These are phyloP conservation scores for Paspalum vaginatum DNA, from an alignment of 176 grass and related monocot genomes.

Conservation along the genomic window DNA sequence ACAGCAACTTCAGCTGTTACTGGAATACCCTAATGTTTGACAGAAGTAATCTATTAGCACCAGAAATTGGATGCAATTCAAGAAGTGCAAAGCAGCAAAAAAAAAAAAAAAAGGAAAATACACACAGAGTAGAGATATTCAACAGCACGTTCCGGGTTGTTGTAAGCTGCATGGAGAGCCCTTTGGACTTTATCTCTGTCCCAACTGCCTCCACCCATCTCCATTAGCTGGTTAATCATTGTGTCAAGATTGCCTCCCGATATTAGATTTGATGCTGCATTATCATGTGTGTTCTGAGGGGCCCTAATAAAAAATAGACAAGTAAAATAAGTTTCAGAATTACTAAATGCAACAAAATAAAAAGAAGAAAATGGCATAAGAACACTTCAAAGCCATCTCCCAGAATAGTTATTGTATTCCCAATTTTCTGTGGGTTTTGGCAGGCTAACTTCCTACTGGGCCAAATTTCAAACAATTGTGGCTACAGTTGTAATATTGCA, in stretches of 20 bases:
- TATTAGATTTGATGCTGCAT: conserved; percentile 73
- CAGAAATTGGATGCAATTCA: conserved; percentile 11
- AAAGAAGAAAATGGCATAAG: conserved; percentile 15
- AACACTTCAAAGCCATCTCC: conserved; percentile 8
- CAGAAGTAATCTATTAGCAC: conserved; percentile 32
- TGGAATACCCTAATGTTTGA: conserved; percentile 79
- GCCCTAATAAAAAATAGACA: conserved; percentile 48
- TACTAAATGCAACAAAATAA: conserved; percentile 8
- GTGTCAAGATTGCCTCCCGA: conserved; percentile 66
- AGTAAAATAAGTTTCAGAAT: conserved; percentile 7
- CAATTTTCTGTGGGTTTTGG: background rate
- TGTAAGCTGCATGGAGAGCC: conserved; percentile 90
- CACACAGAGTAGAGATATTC: conserved; percentile 97
- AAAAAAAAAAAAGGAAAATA: background rate
- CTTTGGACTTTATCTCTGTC: conserved; percentile 76
- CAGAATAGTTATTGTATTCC: background rate
- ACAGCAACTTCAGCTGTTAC: conserved; percentile 75
- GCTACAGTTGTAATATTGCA: background rate
- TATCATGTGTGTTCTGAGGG: conserved; percentile 51
- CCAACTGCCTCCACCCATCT: conserved; percentile 98
- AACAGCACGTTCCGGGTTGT: conserved; percentile 95
- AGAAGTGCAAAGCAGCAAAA: background rate
- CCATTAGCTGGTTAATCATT: conserved; percentile 81
- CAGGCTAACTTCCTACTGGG: background rate
- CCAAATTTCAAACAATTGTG: conserved; percentile 1